Percentiles rank a stretch among this genome's conserved stretches.
Evolutionary conservation across 352 stramenopile genomes (phyloP).

Genomic region (Albugo candida): DNA sequence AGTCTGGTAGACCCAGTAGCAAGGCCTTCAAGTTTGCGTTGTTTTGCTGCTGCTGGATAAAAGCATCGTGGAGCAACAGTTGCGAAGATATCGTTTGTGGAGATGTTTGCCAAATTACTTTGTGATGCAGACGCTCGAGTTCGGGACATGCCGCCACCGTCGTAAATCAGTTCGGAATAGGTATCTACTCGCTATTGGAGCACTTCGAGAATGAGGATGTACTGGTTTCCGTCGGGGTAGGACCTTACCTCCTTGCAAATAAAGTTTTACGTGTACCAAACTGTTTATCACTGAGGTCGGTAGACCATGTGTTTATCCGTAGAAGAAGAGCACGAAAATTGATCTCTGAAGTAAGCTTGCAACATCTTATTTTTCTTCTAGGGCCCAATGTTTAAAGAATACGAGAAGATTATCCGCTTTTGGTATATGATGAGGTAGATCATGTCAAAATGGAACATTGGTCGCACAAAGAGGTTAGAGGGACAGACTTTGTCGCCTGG

Average conservation of each 20-base stretch:
- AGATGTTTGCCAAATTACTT: slow-evolving; percentile 21
- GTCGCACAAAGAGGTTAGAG: not conserved
- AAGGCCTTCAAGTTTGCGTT: slow-evolving; percentile 36
- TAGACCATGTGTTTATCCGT: too few relatives aligned
- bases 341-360: too few relatives aligned
- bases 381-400: too few relatives aligned
- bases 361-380: too few relatives aligned
- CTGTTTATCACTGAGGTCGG: not conserved
- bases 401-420: too few relatives aligned
- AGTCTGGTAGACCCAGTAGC: slow-evolving; percentile 30
- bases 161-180: slow-evolving; percentile 12
- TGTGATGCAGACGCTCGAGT: slow-evolving; percentile 26
- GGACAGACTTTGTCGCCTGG: not conserved
- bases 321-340: too few relatives aligned
- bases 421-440: too few relatives aligned
- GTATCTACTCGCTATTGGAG: slow-evolving; percentile 28
- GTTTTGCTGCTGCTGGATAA: slow-evolving; percentile 19
- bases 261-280: not conserved
- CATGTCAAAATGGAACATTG: not conserved
- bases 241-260: not conserved
- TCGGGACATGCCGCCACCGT: slow-evolving; percentile 22
- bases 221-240: not conserved
- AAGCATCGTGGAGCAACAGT: slow-evolving; percentile 7
- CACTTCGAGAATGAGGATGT: not conserved
- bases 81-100: slow-evolving; percentile 10